Conservation (phyloP, 371 early-diverging fungal species). For the Mortierella sp. region DNA sequence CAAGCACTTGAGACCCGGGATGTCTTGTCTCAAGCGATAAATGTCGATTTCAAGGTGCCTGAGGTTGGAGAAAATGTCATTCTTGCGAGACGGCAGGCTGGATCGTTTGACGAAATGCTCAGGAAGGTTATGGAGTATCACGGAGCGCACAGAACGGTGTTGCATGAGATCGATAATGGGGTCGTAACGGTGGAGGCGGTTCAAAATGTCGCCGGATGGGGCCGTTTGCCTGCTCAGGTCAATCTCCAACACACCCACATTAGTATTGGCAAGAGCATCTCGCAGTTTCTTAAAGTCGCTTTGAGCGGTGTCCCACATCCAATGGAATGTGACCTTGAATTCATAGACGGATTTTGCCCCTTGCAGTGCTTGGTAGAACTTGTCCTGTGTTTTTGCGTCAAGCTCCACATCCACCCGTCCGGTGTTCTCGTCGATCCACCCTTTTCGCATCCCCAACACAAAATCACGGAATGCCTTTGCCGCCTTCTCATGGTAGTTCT, state of each 20-base stretch:
- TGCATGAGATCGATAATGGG: background rate
- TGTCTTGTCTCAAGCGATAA: no score
- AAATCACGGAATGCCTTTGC: background rate
- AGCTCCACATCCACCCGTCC: constrained; percentile 2
- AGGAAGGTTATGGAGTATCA: background rate
- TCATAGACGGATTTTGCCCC: constrained; percentile 1
- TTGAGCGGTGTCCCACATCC: constrained; percentile 11
- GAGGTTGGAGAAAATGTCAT: background rate
- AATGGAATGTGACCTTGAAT: constrained; percentile 5
- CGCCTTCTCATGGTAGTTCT: background rate
- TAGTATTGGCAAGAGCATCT: no score
- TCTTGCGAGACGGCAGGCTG: background rate
- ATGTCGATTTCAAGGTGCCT: background rate
- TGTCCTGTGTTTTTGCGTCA: background rate
- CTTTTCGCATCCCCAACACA: background rate
- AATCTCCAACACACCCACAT: no score
- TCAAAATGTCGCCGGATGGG: no score
- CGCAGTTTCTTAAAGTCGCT: no score
- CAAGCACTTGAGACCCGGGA: background rate
- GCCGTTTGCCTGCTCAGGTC: no score
- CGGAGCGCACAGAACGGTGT: background rate
- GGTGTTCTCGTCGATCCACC: background rate
- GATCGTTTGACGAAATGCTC: background rate
- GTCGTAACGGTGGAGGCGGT: no score
- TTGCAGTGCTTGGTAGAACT: constrained; percentile 9